Conservation (phyloP, 2,329 filamentous ascomycete species). For the Calonectria montana region DNA sequence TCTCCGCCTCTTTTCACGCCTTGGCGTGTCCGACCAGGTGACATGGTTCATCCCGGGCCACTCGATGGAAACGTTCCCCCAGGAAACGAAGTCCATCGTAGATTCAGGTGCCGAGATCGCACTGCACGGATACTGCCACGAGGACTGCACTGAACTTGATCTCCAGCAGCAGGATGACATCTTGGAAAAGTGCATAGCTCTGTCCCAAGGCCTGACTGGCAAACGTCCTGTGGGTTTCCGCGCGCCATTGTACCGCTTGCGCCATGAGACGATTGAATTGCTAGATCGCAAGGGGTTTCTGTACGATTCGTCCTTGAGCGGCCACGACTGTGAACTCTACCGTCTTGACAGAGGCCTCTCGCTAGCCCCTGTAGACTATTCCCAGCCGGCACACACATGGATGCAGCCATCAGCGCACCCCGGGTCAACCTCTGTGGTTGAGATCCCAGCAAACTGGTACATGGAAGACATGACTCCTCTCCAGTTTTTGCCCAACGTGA, state of each 20-base stretch:
- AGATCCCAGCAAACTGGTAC: conserved; percentile 28
- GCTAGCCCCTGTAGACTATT: conserved; percentile 1
- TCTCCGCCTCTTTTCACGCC: conserved; percentile 49
- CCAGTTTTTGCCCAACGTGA: conserved; percentile 23
- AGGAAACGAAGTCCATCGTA: conserved; percentile 51
- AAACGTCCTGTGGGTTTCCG: neutral
- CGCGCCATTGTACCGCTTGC: conserved; percentile 8
- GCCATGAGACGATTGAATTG: neutral
- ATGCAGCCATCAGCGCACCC: conserved; percentile 11
- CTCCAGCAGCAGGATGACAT: conserved; percentile 2
- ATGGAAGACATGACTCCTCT: conserved; percentile 29
- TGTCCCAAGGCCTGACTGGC: neutral
- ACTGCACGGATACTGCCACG: conserved; percentile 61
- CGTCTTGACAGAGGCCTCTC: neutral
- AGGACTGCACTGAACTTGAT: conserved; percentile 32
- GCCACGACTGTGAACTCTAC: neutral
- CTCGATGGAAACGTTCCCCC: conserved; percentile 59
- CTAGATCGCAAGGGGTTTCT: conserved; percentile 3
- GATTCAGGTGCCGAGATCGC: conserved; percentile 58
- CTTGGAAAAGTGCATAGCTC: conserved; percentile 5
- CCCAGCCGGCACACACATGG: conserved; percentile 7
- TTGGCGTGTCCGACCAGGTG: conserved; percentile 57
- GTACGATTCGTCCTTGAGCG: conserved; percentile 5
- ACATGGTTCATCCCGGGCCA: conserved; percentile 66
- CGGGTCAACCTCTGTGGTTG: neutral